A percentile compares a stretch with the other conserved stretches of the same genome.
Conservation (phyloP, 1,139 yeast genomes). For the Kurtzmaniella natalensis region DNA sequence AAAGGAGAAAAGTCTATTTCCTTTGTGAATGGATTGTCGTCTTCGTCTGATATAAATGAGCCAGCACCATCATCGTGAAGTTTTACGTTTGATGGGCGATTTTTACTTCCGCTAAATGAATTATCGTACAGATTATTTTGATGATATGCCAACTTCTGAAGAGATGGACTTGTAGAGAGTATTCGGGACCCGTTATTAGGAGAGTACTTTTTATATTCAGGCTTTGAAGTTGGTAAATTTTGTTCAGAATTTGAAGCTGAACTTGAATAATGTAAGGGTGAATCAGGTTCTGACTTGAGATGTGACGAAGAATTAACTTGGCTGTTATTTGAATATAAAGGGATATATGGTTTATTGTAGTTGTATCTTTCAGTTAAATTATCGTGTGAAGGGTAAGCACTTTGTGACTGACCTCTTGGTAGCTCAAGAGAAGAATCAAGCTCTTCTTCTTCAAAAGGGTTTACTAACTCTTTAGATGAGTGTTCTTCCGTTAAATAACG, state of each 20-base stretch:
- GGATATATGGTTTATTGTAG: constrained; percentile 39
- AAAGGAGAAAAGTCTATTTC: constrained; percentile 21
- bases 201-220: constrained; percentile 58
- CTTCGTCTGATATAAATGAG: background rate
- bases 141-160: constrained; percentile 10
- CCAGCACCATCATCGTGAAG: constrained; percentile 1
- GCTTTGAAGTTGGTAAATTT: no score
- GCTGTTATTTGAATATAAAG: constrained; percentile 35
- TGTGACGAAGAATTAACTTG: constrained; percentile 35
- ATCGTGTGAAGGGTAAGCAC: no score
- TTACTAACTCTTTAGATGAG: no score
- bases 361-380: no score
- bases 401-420: constrained; percentile 12
- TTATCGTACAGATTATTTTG: no score
- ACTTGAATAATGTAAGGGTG: constrained; percentile 9
- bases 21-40: constrained; percentile 5
- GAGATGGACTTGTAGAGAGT: constrained; percentile 41
- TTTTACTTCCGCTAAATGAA: no score
- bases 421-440: constrained; percentile 10
- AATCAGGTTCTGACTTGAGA: constrained; percentile 26
- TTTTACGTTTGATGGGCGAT: no score
- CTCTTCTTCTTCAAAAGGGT: constrained; percentile 12
- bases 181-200: constrained; percentile 46
- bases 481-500: no score
- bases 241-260: constrained; percentile 7